phyloP scores from a whole-genome alignment of 345 rosid species.

The Lepidium didymum region DNA sequence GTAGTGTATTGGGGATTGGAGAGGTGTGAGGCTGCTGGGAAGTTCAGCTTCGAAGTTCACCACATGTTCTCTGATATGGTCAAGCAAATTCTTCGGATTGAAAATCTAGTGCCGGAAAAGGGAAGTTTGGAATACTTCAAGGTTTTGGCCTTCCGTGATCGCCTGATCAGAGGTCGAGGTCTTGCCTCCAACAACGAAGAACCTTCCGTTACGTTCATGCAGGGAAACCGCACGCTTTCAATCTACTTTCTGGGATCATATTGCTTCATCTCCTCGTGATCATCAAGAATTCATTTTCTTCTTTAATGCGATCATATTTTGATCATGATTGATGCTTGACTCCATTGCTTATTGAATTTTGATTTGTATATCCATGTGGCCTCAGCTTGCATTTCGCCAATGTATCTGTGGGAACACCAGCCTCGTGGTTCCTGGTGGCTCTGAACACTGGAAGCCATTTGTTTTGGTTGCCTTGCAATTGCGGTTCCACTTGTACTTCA shows the following conservation, averaged over 20 bases:
- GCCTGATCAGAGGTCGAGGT: slow-evolving; percentile 53
- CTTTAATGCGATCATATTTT: background rate
- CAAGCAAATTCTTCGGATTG: slow-evolving; percentile 6
- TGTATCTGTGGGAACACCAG: slow-evolving; percentile 72
- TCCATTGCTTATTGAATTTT: background rate
- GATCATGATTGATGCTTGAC: too few relatives aligned
- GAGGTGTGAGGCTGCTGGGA: slow-evolving; percentile 17
- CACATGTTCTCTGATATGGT: slow-evolving; percentile 21
- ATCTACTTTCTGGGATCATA: slow-evolving; percentile 30
- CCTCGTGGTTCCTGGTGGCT: slow-evolving; percentile 63
- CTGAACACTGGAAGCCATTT: slow-evolving; percentile 77
- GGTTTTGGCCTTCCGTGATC: slow-evolving; percentile 64
- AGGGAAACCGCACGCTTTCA: slow-evolving; percentile 52
- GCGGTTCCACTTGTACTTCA: slow-evolving; percentile 40
- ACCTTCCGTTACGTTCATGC: slow-evolving; percentile 44
- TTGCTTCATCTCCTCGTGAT: background rate
- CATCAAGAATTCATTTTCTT: background rate
- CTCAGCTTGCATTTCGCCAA: slow-evolving; percentile 78
- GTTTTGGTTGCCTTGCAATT: slow-evolving; percentile 92
- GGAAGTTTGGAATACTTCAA: slow-evolving; percentile 25
- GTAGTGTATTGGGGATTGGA: background rate
- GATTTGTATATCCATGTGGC: background rate
- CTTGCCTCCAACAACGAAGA: slow-evolving; percentile 35
- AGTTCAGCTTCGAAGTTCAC: slow-evolving; percentile 20
- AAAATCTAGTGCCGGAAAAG: background rate